Evolutionary conservation across 148 eudicot genomes (phyloP), one percentile per base, ranked within the genome.

Genomic region (Camellia lanceoleosa): DNA sequence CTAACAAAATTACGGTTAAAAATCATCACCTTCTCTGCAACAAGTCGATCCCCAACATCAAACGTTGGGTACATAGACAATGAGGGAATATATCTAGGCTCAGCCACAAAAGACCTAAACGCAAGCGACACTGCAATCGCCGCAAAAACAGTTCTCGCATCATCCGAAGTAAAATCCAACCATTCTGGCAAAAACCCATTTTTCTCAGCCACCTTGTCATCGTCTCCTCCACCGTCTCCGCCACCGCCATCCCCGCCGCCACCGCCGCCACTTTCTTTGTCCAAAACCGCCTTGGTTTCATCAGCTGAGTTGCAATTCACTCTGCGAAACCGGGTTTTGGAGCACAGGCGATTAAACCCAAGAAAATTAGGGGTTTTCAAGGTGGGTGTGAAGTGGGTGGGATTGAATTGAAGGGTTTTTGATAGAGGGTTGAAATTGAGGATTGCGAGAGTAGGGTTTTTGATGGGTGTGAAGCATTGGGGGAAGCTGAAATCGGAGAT

Each of bases 61-160:
- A 96, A 96, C 15, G 99, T 96, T 43, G 99, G 99, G 80, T 81
- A 96, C 99, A 96, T 96, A 61, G 99, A 96, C 88, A 96, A 88
- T 4, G 99, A 96, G 20, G 99, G 99, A 60, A 96, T 96, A 68
- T 64, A 96, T 85, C 99, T 89, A 54, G 99, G 99, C 88, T 96
- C 99, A 18, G 99, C 99, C 63, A 96, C 85, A 78, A 96, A 94
- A 47, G 89, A 41, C 80, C 99, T 80, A 84, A 96, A 96, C 8
- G 98, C 99, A 74, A 96, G 88, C 11, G 99, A 94, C 64, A 96
- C 71, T 1, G 85, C 98, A 79, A 96, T 69, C 7, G 98, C 99
- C 9, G 88, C 92, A 63, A 96, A 38, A 46, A 94, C 95, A 0
- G 99, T 96, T 78, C 85, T 92, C 5, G 97, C 98, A 87, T 96